Evolutionary conservation across 345 rosid species (phyloP).

Genomic region (Acer negundo): DNA sequence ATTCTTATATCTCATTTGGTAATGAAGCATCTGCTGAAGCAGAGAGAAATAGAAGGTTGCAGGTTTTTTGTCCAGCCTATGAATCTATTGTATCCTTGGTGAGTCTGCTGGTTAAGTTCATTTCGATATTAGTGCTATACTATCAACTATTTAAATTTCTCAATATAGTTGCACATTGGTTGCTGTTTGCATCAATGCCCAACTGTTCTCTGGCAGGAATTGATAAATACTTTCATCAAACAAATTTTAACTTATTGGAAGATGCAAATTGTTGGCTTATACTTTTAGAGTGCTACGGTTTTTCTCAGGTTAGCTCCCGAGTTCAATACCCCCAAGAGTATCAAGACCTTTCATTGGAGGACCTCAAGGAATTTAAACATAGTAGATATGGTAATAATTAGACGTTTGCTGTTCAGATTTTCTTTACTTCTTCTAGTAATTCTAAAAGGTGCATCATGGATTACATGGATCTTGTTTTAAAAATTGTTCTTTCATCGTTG

Average conservation of each 20-base stretch:
- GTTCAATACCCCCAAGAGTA: conserved; percentile 92
- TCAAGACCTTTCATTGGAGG: conserved; percentile 86
- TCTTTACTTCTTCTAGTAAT: not conserved
- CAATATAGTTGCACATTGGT: not conserved
- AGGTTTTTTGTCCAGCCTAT: conserved; percentile 69
- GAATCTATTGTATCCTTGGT: conserved; percentile 93
- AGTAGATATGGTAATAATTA: conserved; percentile 86
- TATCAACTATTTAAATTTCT: not conserved
- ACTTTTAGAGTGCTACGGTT: conserved; percentile 7
- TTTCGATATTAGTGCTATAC: not conserved
- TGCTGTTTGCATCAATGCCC: conserved; percentile 1
- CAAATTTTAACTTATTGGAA: not conserved
- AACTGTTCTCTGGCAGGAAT: conserved; percentile 7
- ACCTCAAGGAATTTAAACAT: conserved; percentile 96
- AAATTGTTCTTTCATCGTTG: not conserved
- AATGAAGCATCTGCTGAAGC: conserved; percentile 71
- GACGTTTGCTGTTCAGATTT: conserved; percentile 9
- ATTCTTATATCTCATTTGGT: conserved; percentile 63
- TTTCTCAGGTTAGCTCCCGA: conserved; percentile 79
- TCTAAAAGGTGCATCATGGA: not conserved
- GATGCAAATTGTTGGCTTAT: not conserved
- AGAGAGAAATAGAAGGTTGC: conserved; percentile 86
- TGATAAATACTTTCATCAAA: not conserved
- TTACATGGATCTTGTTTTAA: not conserved
- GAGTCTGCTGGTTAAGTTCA: conserved; percentile 34